phyloP scores from a whole-genome alignment of 345 rosid genomes.

The Camelina neglecta region DNA sequence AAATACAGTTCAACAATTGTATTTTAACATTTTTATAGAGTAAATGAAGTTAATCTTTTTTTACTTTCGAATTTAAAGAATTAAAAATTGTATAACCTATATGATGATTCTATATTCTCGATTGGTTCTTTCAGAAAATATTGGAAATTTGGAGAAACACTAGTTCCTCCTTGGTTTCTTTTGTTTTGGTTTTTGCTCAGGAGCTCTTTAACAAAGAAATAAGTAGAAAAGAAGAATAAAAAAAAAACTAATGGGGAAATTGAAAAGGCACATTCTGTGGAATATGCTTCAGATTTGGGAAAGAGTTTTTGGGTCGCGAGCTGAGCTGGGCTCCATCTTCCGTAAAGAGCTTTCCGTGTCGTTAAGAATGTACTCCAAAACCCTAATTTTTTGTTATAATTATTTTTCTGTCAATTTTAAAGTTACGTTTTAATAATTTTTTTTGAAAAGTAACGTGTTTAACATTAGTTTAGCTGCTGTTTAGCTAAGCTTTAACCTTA shows the following conservation, averaged over 20 bases:
- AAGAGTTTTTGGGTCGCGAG: slow-evolving; percentile 37
- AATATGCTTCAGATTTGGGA: slow-evolving; percentile 55
- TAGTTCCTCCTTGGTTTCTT: not conserved
- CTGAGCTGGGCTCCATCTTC: slow-evolving; percentile 55
- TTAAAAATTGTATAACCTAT: not conserved
- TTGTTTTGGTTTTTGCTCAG: not conserved
- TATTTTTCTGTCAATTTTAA: not conserved
- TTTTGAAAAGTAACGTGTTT: not conserved
- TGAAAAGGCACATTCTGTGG: slow-evolving; percentile 57
- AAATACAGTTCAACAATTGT: not conserved
- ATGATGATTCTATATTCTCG: not conserved
- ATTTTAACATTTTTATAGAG: too few species aligned
- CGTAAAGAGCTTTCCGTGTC: slow-evolving; percentile 4
- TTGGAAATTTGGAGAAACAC: slow-evolving; percentile 14
- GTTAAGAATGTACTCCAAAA: slow-evolving; percentile 18
- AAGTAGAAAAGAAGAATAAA: not conserved
- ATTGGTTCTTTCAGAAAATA: not conserved
- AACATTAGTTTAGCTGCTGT: not conserved
- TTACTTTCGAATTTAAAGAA: not conserved
- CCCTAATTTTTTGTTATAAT: slow-evolving; percentile 32
- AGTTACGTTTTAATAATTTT: not conserved
- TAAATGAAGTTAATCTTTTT: too few species aligned
- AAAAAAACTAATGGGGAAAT: slow-evolving; percentile 26
- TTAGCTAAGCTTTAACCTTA: not conserved
- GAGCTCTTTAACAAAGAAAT: not conserved